Base-by-base conservation (phyloP, 192 early-diverging fungal species). In the Coemansia sp. region DNA sequence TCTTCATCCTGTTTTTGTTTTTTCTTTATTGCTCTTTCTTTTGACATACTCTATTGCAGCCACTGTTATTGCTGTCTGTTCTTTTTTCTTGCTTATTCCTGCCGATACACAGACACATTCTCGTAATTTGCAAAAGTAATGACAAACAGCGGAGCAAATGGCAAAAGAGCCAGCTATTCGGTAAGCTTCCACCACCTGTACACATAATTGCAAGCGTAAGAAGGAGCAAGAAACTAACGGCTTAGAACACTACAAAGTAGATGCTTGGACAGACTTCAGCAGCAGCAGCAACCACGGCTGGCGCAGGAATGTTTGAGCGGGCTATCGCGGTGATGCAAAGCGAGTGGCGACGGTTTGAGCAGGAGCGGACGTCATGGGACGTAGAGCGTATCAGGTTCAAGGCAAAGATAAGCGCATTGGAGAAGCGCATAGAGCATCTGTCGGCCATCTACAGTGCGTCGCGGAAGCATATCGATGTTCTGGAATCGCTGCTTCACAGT, bases 311-410 rank as follows among this genome's bases (percentile, higher is more conserved):
- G 68, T 71, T 82, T 63, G 80, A 77, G 55, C 70, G 72, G 18
- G 74, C 80, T 0, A n/a, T 82, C 42, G 59, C 64, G 0, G 46
- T 69, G 15, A 62, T 77, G 42, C 72, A 77, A 39, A 61, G 54
- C 54, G 80, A 82, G 56, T 74, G 80, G 72, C 71, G 80, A n/a
- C 75, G 75, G 10, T 62, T 77, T 19, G 80, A 83, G 61, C 47
- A 45, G 11, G 80, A 83, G 58, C 72, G 80, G 2, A 67, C 69
- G 13, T 72, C 71, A 19, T 83, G 80, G 80, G 72, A 71, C 41
- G 64, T 83, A 2, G 80, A 83, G 51, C 72, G 80, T 9, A 63
- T 77, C 16, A 69, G 67, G 52, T 75, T 83, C 8, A 83, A 83
- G 66, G 66, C 76, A 4, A 43, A 66, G 45, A 61, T 83, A 5